Base-by-base conservation (phyloP, 1,284 basidiomycete genomes). In the Malassezia equina region DNA sequence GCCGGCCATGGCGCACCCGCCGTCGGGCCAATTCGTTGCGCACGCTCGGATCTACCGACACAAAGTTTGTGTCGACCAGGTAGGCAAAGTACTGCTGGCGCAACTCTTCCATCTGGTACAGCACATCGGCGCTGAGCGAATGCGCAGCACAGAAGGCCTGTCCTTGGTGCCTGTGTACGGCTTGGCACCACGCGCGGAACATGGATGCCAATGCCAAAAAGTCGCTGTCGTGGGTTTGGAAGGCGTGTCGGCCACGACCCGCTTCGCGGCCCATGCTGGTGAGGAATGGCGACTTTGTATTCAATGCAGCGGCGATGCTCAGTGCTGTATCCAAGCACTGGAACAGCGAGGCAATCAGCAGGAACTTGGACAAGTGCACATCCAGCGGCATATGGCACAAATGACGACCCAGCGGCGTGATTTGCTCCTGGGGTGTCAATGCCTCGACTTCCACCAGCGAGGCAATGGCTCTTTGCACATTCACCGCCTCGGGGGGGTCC, bases 81-180 rank as follows among this genome's bases (percentile, higher is more conserved):
- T 80, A 80, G 8, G 76, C 75, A 62, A 96, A 79, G 64, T 94
- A 86, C 75, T 96, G 93, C 69, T 94, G 90, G 6, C 93, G 84
- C 27, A 98, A 80, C 71, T 98, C 94, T 73, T 98, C 94, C 45
- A 98, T 94, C 75, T 95, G 90, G 75, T 90, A 84, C 53, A 99
- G 77, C 67, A 90, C 95, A 83, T 91, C 75, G 13, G 89, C 83
- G 62, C 89, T 93, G 32, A 96, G 78, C 71, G 84, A 94, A 75
- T 87, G 88, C 48, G 79, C 79, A 63, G 83, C 81, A 77, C 91
- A 94, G 71, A 90, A 93, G 39, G 61, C 58, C 31, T 62, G 55
- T 28, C 73, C 73, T 58, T 69, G 67, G 25, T 75, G 73, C 58
- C 86, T 88, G 8, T 80, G 79, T 19, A 81, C 85, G n/a, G 85